Evolutionary conservation across 495 filamentous ascomycete species (phyloP).

Genomic region (Amorphotheca resinae): DNA sequence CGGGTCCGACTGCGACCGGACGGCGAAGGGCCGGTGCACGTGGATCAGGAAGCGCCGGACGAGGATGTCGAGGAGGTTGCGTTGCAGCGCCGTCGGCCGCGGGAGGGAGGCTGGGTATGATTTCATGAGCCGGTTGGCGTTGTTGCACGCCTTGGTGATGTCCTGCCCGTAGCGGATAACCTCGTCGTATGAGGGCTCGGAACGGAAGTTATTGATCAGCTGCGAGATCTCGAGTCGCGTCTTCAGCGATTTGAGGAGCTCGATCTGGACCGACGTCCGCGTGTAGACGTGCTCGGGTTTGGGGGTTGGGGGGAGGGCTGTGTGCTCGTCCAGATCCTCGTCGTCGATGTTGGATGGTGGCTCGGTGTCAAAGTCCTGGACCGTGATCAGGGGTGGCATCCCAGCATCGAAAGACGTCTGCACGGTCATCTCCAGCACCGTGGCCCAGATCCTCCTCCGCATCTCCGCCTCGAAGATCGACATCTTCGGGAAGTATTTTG

Average conservation of each 20-base stretch:
- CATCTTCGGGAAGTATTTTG: conserved; percentile 28
- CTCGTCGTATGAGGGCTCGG: conserved; percentile 38
- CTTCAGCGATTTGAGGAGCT: conserved; percentile 34
- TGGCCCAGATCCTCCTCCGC: conserved; percentile 57
- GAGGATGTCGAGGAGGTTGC: conserved; percentile 27
- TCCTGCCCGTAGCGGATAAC: conserved; percentile 34
- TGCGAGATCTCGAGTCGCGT: conserved; percentile 36
- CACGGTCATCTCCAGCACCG: conserved; percentile 48
- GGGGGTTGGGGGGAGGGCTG: background rate
- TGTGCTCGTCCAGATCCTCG: conserved; percentile 23
- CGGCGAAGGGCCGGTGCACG: conserved; percentile 30
- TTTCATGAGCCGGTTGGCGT: conserved; percentile 14
- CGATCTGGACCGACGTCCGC: conserved; percentile 37
- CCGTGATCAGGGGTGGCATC: conserved; percentile 41
- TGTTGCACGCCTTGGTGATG: conserved; percentile 27
- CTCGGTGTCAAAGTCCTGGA: conserved; percentile 44
- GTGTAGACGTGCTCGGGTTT: conserved; percentile 28
- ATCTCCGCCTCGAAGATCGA: conserved; percentile 45
- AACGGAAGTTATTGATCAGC: conserved; percentile 36
- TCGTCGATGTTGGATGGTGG: conserved; percentile 42
- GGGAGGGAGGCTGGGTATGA: background rate
- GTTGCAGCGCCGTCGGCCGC: conserved; percentile 10
- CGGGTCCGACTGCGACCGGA: conserved; percentile 24
- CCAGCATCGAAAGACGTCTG: conserved; percentile 48
- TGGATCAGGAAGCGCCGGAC: conserved; percentile 45